These are phyloP conservation scores for Aurinia saxatilis DNA, from an alignment of 345 rosid genomes.

Conservation along the genomic window DNA sequence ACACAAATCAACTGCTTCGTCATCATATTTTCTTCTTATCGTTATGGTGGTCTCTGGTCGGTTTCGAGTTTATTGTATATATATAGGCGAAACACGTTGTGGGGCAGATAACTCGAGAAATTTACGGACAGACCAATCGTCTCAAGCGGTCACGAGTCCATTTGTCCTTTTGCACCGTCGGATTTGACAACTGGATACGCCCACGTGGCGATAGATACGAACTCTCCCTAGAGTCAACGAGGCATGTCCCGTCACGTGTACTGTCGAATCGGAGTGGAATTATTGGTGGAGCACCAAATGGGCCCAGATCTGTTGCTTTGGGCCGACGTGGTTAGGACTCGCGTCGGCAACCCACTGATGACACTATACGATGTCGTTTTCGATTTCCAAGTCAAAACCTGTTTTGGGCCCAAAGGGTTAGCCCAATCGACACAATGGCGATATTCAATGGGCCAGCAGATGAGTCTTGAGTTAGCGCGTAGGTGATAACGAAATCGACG, in stretches of 20 bases:
- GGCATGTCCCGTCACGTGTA: constrained; percentile 16
- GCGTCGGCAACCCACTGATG: not conserved
- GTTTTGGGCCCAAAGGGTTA: not conserved
- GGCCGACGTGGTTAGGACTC: not conserved
- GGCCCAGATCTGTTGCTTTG: not conserved
- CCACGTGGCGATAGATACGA: constrained; percentile 1
- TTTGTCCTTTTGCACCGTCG: constrained; percentile 11
- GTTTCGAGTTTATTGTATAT: not conserved
- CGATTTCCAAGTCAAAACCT: not conserved
- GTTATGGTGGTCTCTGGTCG: not conserved
- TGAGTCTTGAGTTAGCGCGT: too few species aligned
- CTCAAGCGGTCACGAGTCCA: constrained; percentile 7
- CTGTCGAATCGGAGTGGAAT: not conserved
- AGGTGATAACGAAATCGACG: not conserved
- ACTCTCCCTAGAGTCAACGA: not conserved
- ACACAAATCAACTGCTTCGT: constrained; percentile 21
- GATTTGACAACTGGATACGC: constrained; percentile 13
- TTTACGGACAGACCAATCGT: constrained; percentile 11
- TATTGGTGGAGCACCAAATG: constrained; percentile 4
- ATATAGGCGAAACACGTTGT: not conserved
- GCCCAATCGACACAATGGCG: too few species aligned
- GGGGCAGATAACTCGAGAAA: constrained; percentile 13
- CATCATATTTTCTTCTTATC: not conserved
- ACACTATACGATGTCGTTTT: not conserved
- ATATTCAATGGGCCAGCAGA: too few species aligned